phyloP scores from a whole-genome alignment of 805 yeast species.

The Saccharomycopsis sp. region DNA sequence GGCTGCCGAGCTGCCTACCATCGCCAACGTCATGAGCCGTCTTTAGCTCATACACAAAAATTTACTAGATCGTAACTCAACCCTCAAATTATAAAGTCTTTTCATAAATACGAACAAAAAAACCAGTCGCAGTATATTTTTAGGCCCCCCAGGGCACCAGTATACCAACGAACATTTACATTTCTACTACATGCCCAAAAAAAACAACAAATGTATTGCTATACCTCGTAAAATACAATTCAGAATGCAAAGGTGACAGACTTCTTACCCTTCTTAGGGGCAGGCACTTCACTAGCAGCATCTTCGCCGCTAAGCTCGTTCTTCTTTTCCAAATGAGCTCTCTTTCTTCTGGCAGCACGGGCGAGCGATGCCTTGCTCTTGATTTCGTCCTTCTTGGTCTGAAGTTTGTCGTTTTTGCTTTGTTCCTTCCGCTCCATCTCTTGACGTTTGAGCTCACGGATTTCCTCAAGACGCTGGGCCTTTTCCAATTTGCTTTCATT shows the following conservation, averaged over 20 bases:
- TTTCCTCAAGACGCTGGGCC: slow-evolving; percentile 80
- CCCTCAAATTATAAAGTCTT: no score
- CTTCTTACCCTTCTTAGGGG: slow-evolving; percentile 32
- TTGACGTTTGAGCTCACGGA: slow-evolving; percentile 76
- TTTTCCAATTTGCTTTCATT: slow-evolving; percentile 88
- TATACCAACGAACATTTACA: no score
- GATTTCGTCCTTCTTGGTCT: slow-evolving; percentile 70
- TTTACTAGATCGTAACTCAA: no score
- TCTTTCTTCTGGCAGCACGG: slow-evolving; percentile 60
- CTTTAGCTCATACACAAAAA: no score
- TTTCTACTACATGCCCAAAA: no score
- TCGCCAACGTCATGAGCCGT: no score
- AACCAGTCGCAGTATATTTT: no score
- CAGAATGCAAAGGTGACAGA: slow-evolving; percentile 43
- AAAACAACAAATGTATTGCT: background rate
- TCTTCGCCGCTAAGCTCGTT: slow-evolving; percentile 18
- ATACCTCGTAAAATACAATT: background rate
- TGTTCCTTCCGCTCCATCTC: slow-evolving; percentile 84
- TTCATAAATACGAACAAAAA: no score
- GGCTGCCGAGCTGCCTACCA: no score
- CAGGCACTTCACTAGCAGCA: slow-evolving; percentile 20
- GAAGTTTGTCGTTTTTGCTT: slow-evolving; percentile 59
- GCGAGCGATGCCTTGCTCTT: slow-evolving; percentile 67
- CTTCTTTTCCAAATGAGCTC: slow-evolving; percentile 28
- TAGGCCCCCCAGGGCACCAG: no score